Conservation (phyloP, 2,329 filamentous ascomycete species). For the Beauveria medogensis region DNA sequence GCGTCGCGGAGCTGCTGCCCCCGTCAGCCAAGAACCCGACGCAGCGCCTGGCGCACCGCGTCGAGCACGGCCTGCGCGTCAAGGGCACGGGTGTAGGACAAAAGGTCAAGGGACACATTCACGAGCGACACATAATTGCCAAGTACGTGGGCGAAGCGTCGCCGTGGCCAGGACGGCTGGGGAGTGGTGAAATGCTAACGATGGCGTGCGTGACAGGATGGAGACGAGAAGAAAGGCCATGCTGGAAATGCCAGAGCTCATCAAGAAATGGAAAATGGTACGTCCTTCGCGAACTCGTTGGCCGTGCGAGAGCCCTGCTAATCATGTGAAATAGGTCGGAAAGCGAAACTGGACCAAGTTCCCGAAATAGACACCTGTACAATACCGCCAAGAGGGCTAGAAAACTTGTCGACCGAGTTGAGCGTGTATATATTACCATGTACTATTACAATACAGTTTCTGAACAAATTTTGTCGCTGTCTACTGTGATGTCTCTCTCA, state of each 20-base stretch:
- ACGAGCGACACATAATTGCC: slow-evolving; percentile 78
- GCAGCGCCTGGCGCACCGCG: slow-evolving; percentile 59
- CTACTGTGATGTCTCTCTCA: neutral
- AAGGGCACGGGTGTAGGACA: slow-evolving; percentile 91
- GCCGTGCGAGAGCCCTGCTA: slow-evolving; percentile 19
- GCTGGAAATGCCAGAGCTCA: slow-evolving; percentile 87
- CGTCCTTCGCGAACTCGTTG: slow-evolving; percentile 23
- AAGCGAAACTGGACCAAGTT: slow-evolving; percentile 50
- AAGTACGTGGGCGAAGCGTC: slow-evolving; percentile 41
- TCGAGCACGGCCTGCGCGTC: slow-evolving; percentile 73
- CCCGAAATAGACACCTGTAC: slow-evolving; percentile 38
- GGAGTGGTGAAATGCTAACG: slow-evolving; percentile 22
- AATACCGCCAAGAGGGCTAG: neutral
- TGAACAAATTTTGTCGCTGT: neutral
- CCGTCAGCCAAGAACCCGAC: slow-evolving; percentile 68
- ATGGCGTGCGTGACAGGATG: slow-evolving; percentile 44
- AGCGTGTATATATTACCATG: slow-evolving; percentile 15
- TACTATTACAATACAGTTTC: slow-evolving; percentile 27
- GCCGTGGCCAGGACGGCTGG: too few relatives aligned
- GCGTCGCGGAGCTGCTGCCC: slow-evolving; percentile 74
- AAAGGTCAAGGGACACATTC: slow-evolving; percentile 88
- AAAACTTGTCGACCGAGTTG: neutral
- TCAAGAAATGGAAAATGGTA: slow-evolving; percentile 90
- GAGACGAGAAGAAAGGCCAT: slow-evolving; percentile 87
- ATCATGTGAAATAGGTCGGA: slow-evolving; percentile 37